Evolutionary conservation across 352 stramenopile species (phyloP).

Genomic region (Sclerospora graminicola): DNA sequence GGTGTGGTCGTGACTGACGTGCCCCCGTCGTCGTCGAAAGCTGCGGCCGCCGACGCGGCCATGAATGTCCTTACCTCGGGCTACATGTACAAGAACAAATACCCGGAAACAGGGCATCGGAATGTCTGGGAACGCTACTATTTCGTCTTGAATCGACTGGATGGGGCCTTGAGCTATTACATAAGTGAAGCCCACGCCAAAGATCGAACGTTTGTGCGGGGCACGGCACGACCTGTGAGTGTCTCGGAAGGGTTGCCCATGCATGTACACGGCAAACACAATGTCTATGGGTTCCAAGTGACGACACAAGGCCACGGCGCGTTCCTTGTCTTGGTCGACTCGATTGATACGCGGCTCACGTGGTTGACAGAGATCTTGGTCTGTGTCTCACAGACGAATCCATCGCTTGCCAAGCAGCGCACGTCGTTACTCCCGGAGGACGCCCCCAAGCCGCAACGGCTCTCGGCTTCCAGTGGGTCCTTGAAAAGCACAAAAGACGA

Average conservation of each 20-base stretch:
- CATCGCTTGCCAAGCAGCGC: slow-evolving; percentile 32
- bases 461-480: slow-evolving; percentile 24
- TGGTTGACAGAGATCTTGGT: slow-evolving; percentile 76
- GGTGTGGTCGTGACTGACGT: slow-evolving; percentile 61
- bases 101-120: slow-evolving; percentile 68
- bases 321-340: slow-evolving; percentile 82
- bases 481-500: slow-evolving; percentile 51
- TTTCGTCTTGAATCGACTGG: slow-evolving; percentile 69
- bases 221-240: slow-evolving; percentile 64
- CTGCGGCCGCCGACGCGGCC: slow-evolving; percentile 14
- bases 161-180: slow-evolving; percentile 77
- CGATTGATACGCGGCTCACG: slow-evolving; percentile 67
- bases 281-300: slow-evolving; percentile 78
- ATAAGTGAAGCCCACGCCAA: slow-evolving; percentile 79
- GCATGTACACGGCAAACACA: slow-evolving; percentile 53
- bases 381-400: slow-evolving; percentile 41
- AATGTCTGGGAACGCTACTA: slow-evolving; percentile 82
- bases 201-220: slow-evolving; percentile 74
- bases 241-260: slow-evolving; percentile 76
- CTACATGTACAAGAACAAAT: slow-evolving; percentile 87
- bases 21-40: slow-evolving; percentile 23
- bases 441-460: slow-evolving; percentile 20
- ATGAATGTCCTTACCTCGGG: slow-evolving; percentile 68
- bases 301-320: slow-evolving; percentile 78
- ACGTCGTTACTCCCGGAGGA: slow-evolving; percentile 47